phyloP scores from a whole-genome alignment of 495 filamentous ascomycete species.

The Penicillium atrosanguineum region DNA sequence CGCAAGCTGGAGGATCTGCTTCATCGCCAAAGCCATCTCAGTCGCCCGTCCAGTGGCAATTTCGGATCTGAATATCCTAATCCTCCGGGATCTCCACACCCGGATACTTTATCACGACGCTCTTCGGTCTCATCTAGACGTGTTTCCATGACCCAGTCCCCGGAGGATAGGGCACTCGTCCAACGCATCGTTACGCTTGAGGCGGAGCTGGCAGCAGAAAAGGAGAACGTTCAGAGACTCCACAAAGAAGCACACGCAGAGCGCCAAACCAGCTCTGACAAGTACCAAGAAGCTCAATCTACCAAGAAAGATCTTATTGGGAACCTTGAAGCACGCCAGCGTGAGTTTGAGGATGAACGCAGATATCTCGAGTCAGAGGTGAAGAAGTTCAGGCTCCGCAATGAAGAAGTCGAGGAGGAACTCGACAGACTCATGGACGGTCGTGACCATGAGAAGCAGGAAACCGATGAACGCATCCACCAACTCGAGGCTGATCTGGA shows the following conservation, averaged over 20 bases:
- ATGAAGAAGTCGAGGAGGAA: constrained; percentile 88
- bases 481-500: constrained; percentile 70
- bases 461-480: constrained; percentile 65
- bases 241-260: constrained; percentile 65
- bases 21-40: constrained; percentile 76
- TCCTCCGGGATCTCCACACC: constrained; percentile 51
- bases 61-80: constrained; percentile 54
- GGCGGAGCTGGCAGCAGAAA: constrained; percentile 68
- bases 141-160: constrained; percentile 63
- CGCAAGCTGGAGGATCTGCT: constrained; percentile 90
- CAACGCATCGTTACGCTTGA: constrained; percentile 78
- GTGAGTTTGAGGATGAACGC: constrained; percentile 82
- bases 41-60: constrained; percentile 66
- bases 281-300: constrained; percentile 77
- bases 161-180: constrained; percentile 62
- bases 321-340: constrained; percentile 88
- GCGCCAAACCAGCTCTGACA: constrained; percentile 61
- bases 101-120: constrained; percentile 55
- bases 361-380: constrained; percentile 77
- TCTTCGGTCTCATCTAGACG: constrained; percentile 66
- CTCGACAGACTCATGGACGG: constrained; percentile 80
- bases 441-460: constrained; percentile 72
- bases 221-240: constrained; percentile 53
- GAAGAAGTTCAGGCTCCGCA: constrained; percentile 64
- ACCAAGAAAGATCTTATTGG: constrained; percentile 93